A percentile compares a stretch with the other conserved stretches of the same genome.
Evolutionary conservation across 2,329 filamentous ascomycete species (phyloP).

Genomic region (Ustulina deusta): DNA sequence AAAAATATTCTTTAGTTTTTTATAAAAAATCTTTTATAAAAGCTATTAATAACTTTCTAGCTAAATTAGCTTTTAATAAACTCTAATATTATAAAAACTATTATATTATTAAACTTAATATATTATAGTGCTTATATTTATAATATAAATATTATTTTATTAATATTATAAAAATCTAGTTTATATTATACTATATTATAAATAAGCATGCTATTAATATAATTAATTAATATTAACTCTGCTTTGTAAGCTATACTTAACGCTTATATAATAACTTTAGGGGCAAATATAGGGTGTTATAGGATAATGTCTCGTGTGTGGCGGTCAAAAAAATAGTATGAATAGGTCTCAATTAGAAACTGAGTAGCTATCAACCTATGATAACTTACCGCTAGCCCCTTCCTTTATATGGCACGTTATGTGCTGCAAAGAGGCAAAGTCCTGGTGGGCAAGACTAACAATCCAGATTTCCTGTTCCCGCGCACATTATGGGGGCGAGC

Average conservation of each 20-base stretch:
- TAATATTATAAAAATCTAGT: neutral
- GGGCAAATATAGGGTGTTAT: too few relatives aligned
- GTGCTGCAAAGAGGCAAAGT: neutral
- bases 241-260: neutral
- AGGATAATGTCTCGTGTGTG: neutral
- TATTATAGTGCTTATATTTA: neutral
- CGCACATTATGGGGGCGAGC: neutral
- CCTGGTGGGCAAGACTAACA: neutral
- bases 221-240: neutral
- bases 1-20: neutral
- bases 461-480: neutral
- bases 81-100: slow-evolving; percentile 1
- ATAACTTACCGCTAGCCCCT: neutral
- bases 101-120: neutral
- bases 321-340: neutral
- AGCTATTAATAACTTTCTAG: neutral
- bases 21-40: neutral
- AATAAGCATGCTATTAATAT: neutral
- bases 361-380: neutral
- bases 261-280: slow-evolving; percentile 1
- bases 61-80: neutral
- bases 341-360: neutral
- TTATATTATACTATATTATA: neutral
- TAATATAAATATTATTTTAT: neutral
- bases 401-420: neutral